Evolutionary conservation across 2,329 filamentous ascomycete species (phyloP).

Genomic region (Nemania sp.): DNA sequence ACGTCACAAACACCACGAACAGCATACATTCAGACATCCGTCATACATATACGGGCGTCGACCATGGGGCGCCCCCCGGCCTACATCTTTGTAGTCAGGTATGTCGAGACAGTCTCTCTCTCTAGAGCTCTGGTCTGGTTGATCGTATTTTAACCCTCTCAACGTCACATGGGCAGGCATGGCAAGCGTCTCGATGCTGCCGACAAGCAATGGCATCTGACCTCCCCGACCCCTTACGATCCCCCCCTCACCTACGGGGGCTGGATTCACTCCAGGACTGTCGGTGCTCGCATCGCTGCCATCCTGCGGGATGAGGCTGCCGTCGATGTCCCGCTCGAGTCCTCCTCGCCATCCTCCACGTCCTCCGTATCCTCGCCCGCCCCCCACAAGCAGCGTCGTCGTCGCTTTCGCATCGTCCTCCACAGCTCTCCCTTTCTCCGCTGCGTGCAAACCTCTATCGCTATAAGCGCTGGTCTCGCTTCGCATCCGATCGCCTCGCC

Average conservation of each 20-base stretch:
- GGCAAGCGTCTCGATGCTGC: constrained; percentile 92
- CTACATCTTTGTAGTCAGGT: constrained; percentile 57
- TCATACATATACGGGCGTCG: background rate
- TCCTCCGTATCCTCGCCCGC: background rate
- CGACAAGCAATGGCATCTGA: constrained; percentile 93
- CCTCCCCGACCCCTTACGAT: constrained; percentile 92
- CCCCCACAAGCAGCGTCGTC: constrained; percentile 58
- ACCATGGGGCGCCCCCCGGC: constrained; percentile 54
- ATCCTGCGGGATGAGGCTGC: constrained; percentile 59
- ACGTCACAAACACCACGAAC: too few species aligned
- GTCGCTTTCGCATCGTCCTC: constrained; percentile 77
- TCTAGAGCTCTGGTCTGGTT: background rate
- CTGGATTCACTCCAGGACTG: constrained; percentile 82
- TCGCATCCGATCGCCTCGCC: constrained; percentile 54
- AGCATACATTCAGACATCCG: too few species aligned
- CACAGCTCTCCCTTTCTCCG: constrained; percentile 93
- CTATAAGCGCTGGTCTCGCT: constrained; percentile 82
- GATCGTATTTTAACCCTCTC: too few species aligned
- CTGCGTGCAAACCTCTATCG: constrained; percentile 90
- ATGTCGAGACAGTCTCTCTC: constrained; percentile 27
- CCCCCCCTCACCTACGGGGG: constrained; percentile 93
- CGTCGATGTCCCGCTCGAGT: constrained; percentile 38
- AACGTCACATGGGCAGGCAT: constrained; percentile 60
- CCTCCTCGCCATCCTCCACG: background rate
- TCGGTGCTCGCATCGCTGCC: constrained; percentile 82